Conservation (phyloP, 192 early-diverging fungal genomes). For the Entomortierella lignicola region DNA sequence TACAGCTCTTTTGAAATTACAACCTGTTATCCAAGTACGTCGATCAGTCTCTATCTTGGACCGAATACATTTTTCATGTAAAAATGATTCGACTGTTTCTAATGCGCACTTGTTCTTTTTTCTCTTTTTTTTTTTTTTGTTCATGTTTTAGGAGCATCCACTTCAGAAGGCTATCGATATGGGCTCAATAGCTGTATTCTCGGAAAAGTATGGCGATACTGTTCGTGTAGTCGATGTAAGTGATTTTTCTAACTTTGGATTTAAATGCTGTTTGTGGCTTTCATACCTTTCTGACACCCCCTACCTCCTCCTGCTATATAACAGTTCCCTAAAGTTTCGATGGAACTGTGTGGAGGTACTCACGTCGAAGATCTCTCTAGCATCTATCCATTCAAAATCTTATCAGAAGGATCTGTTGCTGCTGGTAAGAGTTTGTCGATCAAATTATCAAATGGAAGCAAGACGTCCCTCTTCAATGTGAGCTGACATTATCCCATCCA, state of each 20-base stretch:
- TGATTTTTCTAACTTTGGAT: neutral
- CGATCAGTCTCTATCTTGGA: neutral
- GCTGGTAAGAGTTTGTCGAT: conserved; percentile 64
- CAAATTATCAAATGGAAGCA: no score
- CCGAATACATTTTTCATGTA: no score
- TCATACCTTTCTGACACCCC: neutral
- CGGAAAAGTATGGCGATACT: conserved; percentile 66
- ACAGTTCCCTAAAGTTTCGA: conserved; percentile 58
- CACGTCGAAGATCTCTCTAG: conserved; percentile 62
- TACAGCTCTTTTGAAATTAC: conserved; percentile 43
- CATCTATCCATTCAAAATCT: conserved; percentile 67
- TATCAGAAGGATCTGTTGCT: conserved; percentile 65
- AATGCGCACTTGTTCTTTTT: neutral
- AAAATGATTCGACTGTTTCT: no score
- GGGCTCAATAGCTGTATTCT: conserved; percentile 64
- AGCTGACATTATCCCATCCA: no score
- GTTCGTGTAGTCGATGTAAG: conserved; percentile 69
- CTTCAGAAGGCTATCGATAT: conserved; percentile 60
- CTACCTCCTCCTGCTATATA: neutral
- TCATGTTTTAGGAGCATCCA: conserved; percentile 43
- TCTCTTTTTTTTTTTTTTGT: neutral
- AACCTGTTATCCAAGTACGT: conserved; percentile 44
- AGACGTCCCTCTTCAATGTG: no score
- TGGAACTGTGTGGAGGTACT: conserved; percentile 69
- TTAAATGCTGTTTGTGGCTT: neutral